Percentiles rank a stretch among this genome's conserved stretches.
Evolutionary conservation across 345 rosid genomes (phyloP).

Genomic region (Populus alba): DNA sequence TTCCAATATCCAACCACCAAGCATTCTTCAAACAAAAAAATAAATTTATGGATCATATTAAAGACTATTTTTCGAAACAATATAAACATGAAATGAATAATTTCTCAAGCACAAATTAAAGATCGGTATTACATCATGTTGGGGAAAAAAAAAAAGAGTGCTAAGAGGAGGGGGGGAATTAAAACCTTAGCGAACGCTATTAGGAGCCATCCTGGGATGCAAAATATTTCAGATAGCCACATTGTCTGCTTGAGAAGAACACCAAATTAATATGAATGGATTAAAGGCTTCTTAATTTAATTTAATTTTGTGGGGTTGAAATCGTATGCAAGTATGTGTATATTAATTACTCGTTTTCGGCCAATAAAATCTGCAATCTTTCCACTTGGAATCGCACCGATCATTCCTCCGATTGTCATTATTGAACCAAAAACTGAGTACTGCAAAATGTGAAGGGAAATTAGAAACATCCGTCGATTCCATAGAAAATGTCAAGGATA

Average conservation of each 20-base stretch:
- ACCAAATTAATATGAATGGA: not conserved
- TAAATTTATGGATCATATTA: not conserved
- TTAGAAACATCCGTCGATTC: not conserved
- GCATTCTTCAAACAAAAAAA: conserved; percentile 25
- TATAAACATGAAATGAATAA: too few relatives aligned
- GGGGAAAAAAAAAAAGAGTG: too few relatives aligned
- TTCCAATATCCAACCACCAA: conserved; percentile 36
- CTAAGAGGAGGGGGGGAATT: not conserved
- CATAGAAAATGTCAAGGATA: too few relatives aligned
- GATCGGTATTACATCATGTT: too few relatives aligned
- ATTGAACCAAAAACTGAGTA: conserved; percentile 40
- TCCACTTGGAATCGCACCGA: conserved; percentile 33
- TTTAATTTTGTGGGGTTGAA: not conserved
- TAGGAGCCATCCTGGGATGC: conserved; percentile 47
- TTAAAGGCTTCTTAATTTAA: not conserved
- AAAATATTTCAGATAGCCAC: conserved; percentile 39
- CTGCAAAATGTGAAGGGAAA: conserved; percentile 14
- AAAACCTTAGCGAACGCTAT: conserved; percentile 46
- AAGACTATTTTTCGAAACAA: too few relatives aligned
- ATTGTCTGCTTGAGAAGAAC: conserved; percentile 27
- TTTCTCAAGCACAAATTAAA: not conserved
- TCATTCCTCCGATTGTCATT: conserved; percentile 33
- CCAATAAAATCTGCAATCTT: conserved; percentile 32
- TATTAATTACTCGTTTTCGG: conserved; percentile 29
- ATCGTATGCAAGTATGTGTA: not conserved